These are phyloP conservation scores for Russula earlei DNA, from an alignment of 768 basidiomycete species.

Conservation along the genomic window DNA sequence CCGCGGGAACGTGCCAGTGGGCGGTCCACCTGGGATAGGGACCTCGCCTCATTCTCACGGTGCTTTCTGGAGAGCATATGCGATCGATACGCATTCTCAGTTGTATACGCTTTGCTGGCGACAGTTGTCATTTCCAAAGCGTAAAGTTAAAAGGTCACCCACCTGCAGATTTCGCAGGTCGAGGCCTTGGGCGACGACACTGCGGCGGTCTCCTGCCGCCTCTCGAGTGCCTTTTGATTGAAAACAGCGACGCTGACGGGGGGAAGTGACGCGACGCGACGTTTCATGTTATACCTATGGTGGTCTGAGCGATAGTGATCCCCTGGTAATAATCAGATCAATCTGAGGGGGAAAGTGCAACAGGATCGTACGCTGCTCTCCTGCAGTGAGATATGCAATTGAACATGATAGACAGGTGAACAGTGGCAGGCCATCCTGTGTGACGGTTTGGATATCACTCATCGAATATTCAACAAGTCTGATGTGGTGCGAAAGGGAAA, in stretches of 20 bases:
- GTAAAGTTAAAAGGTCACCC: neutral
- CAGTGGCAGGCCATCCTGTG: conserved; percentile 27
- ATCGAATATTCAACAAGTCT: conserved; percentile 1
- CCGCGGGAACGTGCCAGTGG: conserved; percentile 10
- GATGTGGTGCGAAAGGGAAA: neutral
- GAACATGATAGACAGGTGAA: conserved; percentile 90
- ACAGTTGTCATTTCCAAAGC: neutral
- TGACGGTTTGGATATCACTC: conserved; percentile 6
- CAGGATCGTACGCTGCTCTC: conserved; percentile 68
- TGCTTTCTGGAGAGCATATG: conserved; percentile 89
- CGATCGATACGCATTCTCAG: conserved; percentile 80
- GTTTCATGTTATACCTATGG: conserved; percentile 98
- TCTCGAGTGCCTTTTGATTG: conserved; percentile 80
- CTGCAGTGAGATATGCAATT: conserved; percentile 74
- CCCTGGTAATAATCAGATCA: conserved; percentile 35
- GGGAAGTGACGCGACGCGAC: conserved; percentile 81
- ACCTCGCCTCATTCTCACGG: conserved; percentile 61
- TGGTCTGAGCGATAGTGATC: conserved; percentile 88
- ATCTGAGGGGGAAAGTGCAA: neutral
- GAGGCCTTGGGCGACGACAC: conserved; percentile 49
- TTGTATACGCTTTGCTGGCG: conserved; percentile 76
- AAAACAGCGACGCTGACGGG: conserved; percentile 73
- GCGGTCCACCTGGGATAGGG: conserved; percentile 23
- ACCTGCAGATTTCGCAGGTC: conserved; percentile 70
- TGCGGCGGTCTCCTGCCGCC: conserved; percentile 66